Evolutionary conservation across 2,329 filamentous ascomycete genomes (phyloP).

Genomic region (Nemania abortiva): DNA sequence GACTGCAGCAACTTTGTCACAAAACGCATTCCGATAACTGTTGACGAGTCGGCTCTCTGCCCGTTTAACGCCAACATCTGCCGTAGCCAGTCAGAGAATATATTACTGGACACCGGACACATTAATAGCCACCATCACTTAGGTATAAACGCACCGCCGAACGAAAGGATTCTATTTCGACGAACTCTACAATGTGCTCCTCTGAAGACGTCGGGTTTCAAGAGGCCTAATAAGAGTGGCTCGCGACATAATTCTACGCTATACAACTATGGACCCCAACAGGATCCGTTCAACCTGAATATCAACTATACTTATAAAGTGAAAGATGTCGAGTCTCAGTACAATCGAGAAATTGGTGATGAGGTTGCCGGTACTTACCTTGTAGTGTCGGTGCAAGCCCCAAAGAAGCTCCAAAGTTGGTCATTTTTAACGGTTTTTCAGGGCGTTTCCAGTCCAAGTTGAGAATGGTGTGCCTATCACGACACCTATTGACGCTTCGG

Average conservation of each 20-base stretch:
- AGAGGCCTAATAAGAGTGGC: no score
- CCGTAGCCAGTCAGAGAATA: background rate
- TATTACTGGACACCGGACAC: constrained; percentile 12
- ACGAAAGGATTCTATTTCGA: constrained; percentile 14
- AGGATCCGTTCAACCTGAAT: background rate
- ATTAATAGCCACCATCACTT: constrained; percentile 14
- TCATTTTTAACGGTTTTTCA: no score
- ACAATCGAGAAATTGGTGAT: background rate
- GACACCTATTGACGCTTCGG: no score
- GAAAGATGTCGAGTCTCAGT: background rate
- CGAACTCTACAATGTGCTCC: constrained; percentile 12
- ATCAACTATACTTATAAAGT: constrained; percentile 6
- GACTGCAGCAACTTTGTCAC: constrained; percentile 12
- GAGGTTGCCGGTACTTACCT: no score
- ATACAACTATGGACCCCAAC: constrained; percentile 13
- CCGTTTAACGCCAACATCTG: constrained; percentile 11
- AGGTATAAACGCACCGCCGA: constrained; percentile 17
- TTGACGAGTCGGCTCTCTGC: background rate
- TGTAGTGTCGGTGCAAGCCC: no score
- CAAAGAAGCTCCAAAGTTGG: no score
- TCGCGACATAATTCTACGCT: background rate
- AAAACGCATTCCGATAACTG: constrained; percentile 1
- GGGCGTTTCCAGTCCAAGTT: no score
- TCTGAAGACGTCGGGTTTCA: constrained; percentile 2
- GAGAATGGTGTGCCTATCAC: no score